These are phyloP conservation scores for Leccinellum rugosiceps DNA, from an alignment of 768 basidiomycete genomes.

Conservation along the genomic window DNA sequence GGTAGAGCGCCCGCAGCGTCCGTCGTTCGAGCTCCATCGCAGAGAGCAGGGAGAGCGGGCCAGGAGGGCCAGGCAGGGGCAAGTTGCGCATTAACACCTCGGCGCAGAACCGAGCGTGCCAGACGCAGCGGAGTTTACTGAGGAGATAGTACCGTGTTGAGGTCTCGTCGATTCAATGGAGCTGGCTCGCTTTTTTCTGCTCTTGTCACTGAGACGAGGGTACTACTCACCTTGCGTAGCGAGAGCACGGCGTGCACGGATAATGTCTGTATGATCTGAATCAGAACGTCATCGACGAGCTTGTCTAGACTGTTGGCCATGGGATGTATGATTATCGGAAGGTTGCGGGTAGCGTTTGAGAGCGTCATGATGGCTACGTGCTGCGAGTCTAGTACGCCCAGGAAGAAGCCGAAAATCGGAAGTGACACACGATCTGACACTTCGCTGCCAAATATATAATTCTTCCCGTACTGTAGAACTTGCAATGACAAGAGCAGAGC, in stretches of 20 bases:
- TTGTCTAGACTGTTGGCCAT: conserved; percentile 18
- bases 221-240: conserved; percentile 21
- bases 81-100: conserved; percentile 22
- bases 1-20: conserved; percentile 26
- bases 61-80: conserved; percentile 17
- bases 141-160: conserved; percentile 28
- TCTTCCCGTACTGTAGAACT: background rate
- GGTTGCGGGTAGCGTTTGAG: background rate
- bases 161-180: conserved; percentile 14
- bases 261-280: conserved; percentile 15
- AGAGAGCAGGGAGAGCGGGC: conserved; percentile 12
- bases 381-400: conserved; percentile 1
- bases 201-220: background rate
- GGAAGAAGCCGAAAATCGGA: background rate
- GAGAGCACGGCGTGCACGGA: conserved; percentile 19
- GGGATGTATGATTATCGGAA: background rate
- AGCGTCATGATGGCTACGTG: conserved; percentile 1
- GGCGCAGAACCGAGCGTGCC: conserved; percentile 20
- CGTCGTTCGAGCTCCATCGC: conserved; percentile 27
- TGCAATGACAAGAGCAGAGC: background rate
- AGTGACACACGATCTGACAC: background rate
- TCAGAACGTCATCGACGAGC: conserved; percentile 27
- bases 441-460: background rate
- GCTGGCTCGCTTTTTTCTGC: background rate
- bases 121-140: conserved; percentile 23